Conservation (phyloP, 1,284 basidiomycete species). For the Ceratobasidium sp. region DNA sequence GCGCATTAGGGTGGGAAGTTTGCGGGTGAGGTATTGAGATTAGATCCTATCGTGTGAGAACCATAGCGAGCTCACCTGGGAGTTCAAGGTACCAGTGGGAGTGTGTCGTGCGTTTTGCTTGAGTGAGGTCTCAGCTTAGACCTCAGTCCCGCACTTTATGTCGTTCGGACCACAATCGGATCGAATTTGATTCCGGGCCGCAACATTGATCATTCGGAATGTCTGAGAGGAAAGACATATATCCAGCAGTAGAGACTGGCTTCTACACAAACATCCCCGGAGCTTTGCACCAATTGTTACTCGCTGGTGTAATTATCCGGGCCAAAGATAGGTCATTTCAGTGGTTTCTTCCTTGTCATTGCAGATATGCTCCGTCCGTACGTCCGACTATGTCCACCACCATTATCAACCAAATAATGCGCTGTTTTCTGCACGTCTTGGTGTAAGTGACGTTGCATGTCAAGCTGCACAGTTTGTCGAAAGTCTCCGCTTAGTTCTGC, state of each 20-base stretch:
- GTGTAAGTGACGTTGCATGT: too few species aligned
- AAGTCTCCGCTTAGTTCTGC: too few species aligned
- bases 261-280: not conserved
- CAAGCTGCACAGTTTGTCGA: too few species aligned
- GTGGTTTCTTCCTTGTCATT: not conserved
- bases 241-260: not conserved
- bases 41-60: conserved; percentile 31
- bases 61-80: conserved; percentile 34
- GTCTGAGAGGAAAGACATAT: conserved; percentile 9
- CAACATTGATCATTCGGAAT: not conserved
- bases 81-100: conserved; percentile 30
- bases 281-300: conserved; percentile 2
- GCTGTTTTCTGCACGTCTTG: too few species aligned
- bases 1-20: conserved; percentile 28
- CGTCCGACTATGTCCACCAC: not conserved
- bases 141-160: conserved; percentile 30
- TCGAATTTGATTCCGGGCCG: conserved; percentile 2
- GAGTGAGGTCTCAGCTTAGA: conserved; percentile 20
- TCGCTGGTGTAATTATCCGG: not conserved
- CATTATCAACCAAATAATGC: too few species aligned
- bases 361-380: conserved; percentile 29
- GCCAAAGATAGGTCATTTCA: not conserved
- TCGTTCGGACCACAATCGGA: conserved; percentile 26
- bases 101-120: conserved; percentile 29
- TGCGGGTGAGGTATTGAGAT: not conserved